phyloP scores from a whole-genome alignment of 164 flowering plant genomes.

The Magnolia kwangsiensis region DNA sequence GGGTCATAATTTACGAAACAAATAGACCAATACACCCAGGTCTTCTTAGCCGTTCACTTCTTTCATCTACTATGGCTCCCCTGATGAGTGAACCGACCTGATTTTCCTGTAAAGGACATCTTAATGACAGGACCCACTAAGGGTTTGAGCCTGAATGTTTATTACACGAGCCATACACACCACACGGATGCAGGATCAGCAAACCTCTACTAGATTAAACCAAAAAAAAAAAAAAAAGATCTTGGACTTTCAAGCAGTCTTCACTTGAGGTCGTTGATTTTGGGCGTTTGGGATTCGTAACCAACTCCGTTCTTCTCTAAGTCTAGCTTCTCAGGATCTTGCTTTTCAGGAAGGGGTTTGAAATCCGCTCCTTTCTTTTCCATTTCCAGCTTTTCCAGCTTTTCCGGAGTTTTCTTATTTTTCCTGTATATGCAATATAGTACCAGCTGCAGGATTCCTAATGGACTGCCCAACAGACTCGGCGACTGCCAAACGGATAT shows the following conservation, averaged over 20 bases:
- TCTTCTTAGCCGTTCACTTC: background rate
- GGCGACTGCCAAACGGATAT: constrained; percentile 18
- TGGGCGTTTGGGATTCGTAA: background rate
- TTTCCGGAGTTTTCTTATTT: constrained; percentile 21
- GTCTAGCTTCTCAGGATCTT: background rate
- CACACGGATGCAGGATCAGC: background rate
- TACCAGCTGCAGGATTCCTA: constrained; percentile 20
- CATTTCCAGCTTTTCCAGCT: constrained; percentile 11
- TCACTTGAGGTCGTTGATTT: background rate
- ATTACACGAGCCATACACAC: background rate
- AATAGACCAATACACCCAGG: background rate
- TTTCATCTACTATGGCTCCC: background rate
- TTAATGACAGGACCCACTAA: background rate
- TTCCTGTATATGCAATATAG: constrained; percentile 50
- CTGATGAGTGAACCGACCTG: too few relatives aligned
- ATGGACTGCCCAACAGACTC: constrained; percentile 23
- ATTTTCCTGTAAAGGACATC: background rate
- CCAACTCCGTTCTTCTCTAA: background rate
- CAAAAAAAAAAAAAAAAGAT: too few relatives aligned
- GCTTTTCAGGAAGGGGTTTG: background rate
- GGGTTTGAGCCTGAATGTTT: background rate
- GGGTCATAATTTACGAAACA: background rate
- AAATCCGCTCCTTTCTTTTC: background rate
- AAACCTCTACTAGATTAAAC: background rate
- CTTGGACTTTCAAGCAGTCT: too few relatives aligned